Conservation (phyloP, 768 basidiomycete genomes). For the Royoungia palumana region DNA sequence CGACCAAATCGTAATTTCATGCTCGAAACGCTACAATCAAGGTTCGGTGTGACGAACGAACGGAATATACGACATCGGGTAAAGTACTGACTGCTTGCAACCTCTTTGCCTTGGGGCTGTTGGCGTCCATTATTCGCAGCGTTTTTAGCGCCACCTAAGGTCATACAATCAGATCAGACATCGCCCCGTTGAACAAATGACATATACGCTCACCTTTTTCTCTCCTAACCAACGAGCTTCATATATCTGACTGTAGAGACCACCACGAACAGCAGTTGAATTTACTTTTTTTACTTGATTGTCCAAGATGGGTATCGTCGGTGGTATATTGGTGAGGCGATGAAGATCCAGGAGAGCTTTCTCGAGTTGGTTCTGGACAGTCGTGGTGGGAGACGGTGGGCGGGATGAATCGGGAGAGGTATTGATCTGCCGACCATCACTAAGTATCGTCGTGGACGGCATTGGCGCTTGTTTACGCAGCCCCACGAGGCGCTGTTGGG, state of each 20-base stretch:
- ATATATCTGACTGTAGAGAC: constrained; percentile 54
- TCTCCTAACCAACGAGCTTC: constrained; percentile 53
- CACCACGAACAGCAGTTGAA: constrained; percentile 43
- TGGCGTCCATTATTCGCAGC: constrained; percentile 43
- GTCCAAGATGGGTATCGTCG: constrained; percentile 49
- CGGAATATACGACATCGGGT: neutral
- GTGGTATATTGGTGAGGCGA: constrained; percentile 49
- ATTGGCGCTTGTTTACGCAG: constrained; percentile 4
- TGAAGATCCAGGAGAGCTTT: constrained; percentile 47
- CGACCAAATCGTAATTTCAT: constrained; percentile 55
- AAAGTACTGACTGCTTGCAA: constrained; percentile 30
- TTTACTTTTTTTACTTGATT: constrained; percentile 44
- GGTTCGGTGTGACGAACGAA: neutral
- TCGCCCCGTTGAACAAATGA: neutral
- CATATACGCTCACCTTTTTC: constrained; percentile 39
- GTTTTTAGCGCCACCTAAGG: constrained; percentile 56
- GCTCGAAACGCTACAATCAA: constrained; percentile 47
- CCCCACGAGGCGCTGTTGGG: constrained; percentile 22
- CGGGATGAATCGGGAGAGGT: constrained; percentile 21
- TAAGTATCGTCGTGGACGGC: constrained; percentile 15
- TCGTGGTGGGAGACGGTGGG: constrained; percentile 23
- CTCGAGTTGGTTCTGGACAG: constrained; percentile 39
- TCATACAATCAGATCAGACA: neutral
- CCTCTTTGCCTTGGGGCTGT: constrained; percentile 42
- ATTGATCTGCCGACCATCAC: constrained; percentile 17